Base-by-base conservation (phyloP, 176 grass and related monocot species). In the Otatea glauca region DNA sequence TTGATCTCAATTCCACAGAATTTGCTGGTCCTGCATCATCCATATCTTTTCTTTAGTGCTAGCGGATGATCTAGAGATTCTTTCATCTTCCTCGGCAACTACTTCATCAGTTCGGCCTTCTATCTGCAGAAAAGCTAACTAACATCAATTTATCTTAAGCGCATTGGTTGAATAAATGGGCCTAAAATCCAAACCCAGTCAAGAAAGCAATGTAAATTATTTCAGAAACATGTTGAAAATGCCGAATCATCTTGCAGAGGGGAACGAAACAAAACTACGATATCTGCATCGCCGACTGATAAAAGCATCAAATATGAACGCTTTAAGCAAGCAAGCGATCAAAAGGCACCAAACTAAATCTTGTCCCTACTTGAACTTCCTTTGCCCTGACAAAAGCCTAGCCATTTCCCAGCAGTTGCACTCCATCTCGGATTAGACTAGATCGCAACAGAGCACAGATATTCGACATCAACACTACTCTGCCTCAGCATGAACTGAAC, bases 1-100 rank as follows among this genome's bases (percentile, higher is more conserved):
- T 37, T 37, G 35, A 37, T 37, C 35, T 37, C 35, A 4, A 37
- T 37, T 65, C 49, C 4, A 4, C 35, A 37, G 35, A 37, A 98
- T 90, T 65, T 95, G 64, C 58, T 92, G 96, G 55, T 95, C 93
- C 82, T 95, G 89, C 92, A 95, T 95, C 75, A 87, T 82, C 92
- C 87, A 93, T 85, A 98, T 92, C 68, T 90, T 98, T 54, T 87
- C 68, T 62, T 71, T 92, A 53, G 82, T 85, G 67, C 44, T 72
- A 17, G 84, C 53, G 39, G 81, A 69, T 63, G 81, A 85, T 48
- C 32, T 77, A 14, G 81, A 89, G 21, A 82, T 83, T 65, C 70
- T 81, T 72, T 82, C 88, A 11, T 92, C 76, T 81, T 81, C 77
- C 72, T 86, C 86, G 23, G n/a, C 51, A 58, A 70, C 79, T 76